Evolutionary conservation across 768 basidiomycete species (phyloP).

Genomic region (Naganishia vishniacii): DNA sequence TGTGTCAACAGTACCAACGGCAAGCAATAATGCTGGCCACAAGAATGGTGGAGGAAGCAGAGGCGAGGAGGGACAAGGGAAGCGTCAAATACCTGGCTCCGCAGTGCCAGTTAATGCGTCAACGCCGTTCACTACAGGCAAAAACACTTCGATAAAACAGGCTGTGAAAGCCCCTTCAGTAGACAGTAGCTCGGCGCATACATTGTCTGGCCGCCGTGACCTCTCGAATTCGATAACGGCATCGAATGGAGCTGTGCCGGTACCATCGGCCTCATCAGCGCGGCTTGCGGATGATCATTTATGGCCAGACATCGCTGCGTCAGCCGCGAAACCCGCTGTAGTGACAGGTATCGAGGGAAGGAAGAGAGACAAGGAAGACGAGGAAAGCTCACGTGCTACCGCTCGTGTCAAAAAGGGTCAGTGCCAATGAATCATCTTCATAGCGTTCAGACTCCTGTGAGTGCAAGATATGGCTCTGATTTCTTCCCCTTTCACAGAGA

Average conservation of each 20-base stretch:
- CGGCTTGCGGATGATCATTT: neutral
- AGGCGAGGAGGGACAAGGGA: neutral
- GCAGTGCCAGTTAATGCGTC: neutral
- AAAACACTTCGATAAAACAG: neutral
- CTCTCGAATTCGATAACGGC: neutral
- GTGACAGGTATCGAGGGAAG: neutral
- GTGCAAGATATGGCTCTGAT: too few relatives aligned
- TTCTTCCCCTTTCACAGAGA: conserved; percentile 49
- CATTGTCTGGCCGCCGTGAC: neutral
- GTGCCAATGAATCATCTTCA: conserved; percentile 20
- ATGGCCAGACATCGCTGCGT: conserved; percentile 8
- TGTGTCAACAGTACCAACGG: neutral
- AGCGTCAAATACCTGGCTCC: neutral
- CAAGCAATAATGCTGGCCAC: neutral
- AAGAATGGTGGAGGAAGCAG: neutral
- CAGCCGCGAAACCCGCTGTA: neutral
- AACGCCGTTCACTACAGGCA: neutral
- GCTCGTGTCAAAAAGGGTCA: conserved; percentile 26
- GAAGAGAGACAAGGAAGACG: conserved; percentile 32
- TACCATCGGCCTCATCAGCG: neutral
- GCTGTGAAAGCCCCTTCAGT: neutral
- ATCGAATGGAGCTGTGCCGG: neutral
- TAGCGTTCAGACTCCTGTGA: neutral
- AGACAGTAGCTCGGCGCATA: neutral
- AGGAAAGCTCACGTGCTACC: conserved; percentile 24